Evolutionary conservation across 75 land plant genomes (phyloP).

Genomic region (Azolla pinnata): DNA sequence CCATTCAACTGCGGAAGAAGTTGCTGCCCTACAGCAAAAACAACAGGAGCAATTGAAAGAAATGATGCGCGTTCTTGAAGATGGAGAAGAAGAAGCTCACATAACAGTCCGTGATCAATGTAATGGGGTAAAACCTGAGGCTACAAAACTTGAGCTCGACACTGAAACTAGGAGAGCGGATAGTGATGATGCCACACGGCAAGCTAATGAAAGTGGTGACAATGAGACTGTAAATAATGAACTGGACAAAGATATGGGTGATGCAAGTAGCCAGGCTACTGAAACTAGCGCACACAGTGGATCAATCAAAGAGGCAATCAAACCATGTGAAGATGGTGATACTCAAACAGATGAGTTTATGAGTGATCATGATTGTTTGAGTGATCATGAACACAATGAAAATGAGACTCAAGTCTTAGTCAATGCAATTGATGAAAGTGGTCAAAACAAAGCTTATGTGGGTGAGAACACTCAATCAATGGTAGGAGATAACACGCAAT

Average conservation of each 20-base stretch:
- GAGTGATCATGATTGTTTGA: not conserved
- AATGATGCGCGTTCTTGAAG: constrained; percentile 81
- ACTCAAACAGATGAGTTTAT: constrained; percentile 4
- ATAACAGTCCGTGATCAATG: constrained; percentile 33
- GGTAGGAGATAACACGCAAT: not conserved
- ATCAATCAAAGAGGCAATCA: not conserved
- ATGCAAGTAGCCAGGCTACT: constrained; percentile 9
- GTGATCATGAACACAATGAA: not conserved
- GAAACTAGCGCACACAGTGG: not conserved
- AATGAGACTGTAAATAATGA: constrained; percentile 14
- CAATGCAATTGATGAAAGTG: constrained; percentile 18
- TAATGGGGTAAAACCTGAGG: not conserved
- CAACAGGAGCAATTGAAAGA: constrained; percentile 85
- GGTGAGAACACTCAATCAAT: not conserved
- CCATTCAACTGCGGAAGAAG: constrained; percentile 94
- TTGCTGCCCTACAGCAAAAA: constrained; percentile 61
- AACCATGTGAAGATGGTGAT: constrained; percentile 2
- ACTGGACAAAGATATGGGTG: constrained; percentile 16
- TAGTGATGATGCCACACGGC: not conserved
- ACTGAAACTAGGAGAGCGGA: constrained; percentile 8
- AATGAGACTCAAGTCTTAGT: not conserved
- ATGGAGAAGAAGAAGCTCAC: constrained; percentile 64
- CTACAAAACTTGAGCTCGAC: constrained; percentile 3
- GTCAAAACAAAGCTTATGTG: constrained; percentile 5
- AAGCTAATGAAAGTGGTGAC: not conserved